Evolutionary conservation across 306 rosid species (phyloP).

Genomic region (Dalbergia cochinchinensis): DNA sequence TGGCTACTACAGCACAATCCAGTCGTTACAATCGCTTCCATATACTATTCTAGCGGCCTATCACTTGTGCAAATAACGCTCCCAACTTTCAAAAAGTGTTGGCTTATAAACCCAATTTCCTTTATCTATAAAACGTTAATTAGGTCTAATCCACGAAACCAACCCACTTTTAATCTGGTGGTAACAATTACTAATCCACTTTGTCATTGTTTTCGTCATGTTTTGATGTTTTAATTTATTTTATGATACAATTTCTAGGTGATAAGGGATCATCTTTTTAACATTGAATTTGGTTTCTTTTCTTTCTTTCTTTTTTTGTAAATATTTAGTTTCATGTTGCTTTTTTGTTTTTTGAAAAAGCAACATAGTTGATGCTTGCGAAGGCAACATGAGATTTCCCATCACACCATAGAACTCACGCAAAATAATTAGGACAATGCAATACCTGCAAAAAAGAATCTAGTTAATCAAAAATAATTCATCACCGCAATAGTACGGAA

Average conservation of each 20-base stretch:
- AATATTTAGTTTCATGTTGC: neutral
- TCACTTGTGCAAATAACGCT: too few species aligned
- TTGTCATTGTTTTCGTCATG: too few species aligned
- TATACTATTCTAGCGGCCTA: too few species aligned
- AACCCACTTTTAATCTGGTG: too few species aligned
- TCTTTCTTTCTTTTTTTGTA: neutral
- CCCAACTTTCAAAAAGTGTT: too few species aligned
- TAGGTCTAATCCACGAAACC: too few species aligned
- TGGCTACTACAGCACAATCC: too few species aligned
- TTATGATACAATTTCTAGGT: neutral
- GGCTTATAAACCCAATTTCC: too few species aligned
- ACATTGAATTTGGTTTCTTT: neutral
- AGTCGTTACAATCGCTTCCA: too few species aligned
- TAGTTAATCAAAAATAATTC: neutral
- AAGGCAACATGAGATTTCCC: slow-evolving; percentile 35
- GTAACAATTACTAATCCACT: too few species aligned
- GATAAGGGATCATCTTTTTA: neutral
- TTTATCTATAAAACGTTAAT: too few species aligned
- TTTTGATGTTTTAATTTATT: too few species aligned
- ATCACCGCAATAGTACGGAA: slow-evolving; percentile 31
- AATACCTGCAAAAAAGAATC: slow-evolving; percentile 14
- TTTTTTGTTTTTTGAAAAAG: neutral
- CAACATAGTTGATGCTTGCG: neutral
- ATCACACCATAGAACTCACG: neutral
- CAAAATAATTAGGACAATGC: neutral